Evolutionary conservation across 2,329 filamentous ascomycete species (phyloP), one percentile per base, ranked within the genome.

Genomic region (Allantophomopsis cytisporea): DNA sequence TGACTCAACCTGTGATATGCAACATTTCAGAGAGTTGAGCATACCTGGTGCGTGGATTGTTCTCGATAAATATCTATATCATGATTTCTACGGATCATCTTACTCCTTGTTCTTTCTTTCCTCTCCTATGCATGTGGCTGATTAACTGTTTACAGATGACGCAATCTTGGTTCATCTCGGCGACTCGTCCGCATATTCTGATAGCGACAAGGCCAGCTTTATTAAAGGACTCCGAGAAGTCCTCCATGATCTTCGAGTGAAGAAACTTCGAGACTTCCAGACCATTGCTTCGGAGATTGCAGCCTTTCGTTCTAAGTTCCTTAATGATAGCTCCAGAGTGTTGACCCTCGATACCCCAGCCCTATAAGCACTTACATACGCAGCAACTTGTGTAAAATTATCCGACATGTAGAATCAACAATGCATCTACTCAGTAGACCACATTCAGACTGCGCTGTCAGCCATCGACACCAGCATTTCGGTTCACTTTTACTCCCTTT

Each of bases 1-100:
- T 49, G 83, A 88, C 54, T 57, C 63, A 43, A 66, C 72, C 40
- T 98, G 91, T 62, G 64, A 75, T 41, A 79, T 64, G 47, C 80
- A 96, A 65, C 91, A 98, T 63, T 88, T 94, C 56, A 68, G 70
- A 49, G 67, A 75, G 44, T 81, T 89, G 63, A 66, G 64, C 53
- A 64, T 85, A 54, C 73, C 71, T 62, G 85, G 85, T 93, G 72
- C 75, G 83, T 84, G 45, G 52, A 45, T 52, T 47, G 36, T 38
- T 44, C 42, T 39, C 36, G 35, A 42, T 48, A 43, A 50, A 39
- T 51, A 42, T 40, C 41, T 30, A 39, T 43, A 36, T 46, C 46
- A 40, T 39, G 38, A 43, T 47, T 41, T 37, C 38, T 46, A 43
- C 44, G 43, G 42, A 46, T 42, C 40, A 39, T 48, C 42, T 48